Evolutionary conservation across 139 green algal genomes (phyloP).

Genomic region (Zygnema cylindricum): DNA sequence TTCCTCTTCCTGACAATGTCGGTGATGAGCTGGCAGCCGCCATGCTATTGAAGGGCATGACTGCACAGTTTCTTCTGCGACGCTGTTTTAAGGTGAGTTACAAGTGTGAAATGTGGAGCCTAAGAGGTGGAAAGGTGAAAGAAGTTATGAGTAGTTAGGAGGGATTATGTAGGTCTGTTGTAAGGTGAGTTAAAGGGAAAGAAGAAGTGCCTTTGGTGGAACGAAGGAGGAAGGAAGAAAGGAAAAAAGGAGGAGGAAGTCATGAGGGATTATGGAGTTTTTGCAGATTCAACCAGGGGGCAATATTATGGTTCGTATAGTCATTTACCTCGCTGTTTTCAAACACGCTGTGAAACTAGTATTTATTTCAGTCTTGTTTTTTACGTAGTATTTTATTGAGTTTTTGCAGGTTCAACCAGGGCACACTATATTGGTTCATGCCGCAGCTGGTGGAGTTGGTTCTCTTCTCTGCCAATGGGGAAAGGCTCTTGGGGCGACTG

Average conservation of each 20-base stretch:
- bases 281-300: too few species aligned
- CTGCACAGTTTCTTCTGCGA: conserved; percentile 43
- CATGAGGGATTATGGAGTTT: too few species aligned
- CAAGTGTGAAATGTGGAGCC: too few species aligned
- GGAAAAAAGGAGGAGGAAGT: too few species aligned
- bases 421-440: conserved; percentile 51
- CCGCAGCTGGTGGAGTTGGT: conserved; percentile 42
- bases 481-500: conserved; percentile 13
- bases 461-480: conserved; percentile 39
- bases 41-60: conserved; percentile 52
- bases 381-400: too few species aligned
- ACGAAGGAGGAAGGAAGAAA: conserved; percentile 13
- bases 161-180: too few species aligned
- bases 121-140: too few species aligned
- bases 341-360: too few species aligned
- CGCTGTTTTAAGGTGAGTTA: conserved; percentile 23
- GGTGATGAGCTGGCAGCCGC: conserved; percentile 34
- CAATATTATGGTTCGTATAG: too few species aligned
- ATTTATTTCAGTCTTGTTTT: too few species aligned
- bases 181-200: conserved; percentile 7
- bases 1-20: conserved; percentile 38
- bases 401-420: conserved; percentile 32
- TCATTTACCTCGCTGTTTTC: too few species aligned
- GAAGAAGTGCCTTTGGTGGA: neutral
- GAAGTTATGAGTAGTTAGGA: too few species aligned